Evolutionary conservation across 495 filamentous ascomycete genomes (phyloP).

Genomic region (Cairneyella variabilis): DNA sequence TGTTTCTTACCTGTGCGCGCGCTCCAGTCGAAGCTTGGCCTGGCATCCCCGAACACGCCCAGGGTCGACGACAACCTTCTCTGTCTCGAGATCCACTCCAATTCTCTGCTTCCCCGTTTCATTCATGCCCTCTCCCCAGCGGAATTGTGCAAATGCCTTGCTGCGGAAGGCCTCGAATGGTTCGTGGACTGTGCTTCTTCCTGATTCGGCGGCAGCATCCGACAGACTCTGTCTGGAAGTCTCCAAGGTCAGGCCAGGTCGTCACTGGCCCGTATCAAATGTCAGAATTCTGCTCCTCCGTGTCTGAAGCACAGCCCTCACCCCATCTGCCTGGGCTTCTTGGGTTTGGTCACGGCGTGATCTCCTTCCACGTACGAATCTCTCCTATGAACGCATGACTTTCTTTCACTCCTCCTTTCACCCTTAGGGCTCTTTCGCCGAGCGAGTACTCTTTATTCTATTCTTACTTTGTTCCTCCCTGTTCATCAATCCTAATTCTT

Average conservation of each 20-base stretch:
- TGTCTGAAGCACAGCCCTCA: slow-evolving; percentile 17
- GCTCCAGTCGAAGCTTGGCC: slow-evolving; percentile 1
- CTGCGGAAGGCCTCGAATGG: background rate
- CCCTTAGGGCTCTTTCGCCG: slow-evolving; percentile 9
- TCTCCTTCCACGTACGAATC: slow-evolving; percentile 6
- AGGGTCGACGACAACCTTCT: slow-evolving; percentile 8
- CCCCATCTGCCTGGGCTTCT: background rate
- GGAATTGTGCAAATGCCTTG: background rate
- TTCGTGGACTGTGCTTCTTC: slow-evolving; percentile 13
- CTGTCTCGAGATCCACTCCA: slow-evolving; percentile 14
- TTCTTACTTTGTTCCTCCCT: slow-evolving; percentile 9
- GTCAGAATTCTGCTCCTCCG: slow-evolving; percentile 5
- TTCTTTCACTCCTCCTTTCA: background rate
- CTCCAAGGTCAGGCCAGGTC: slow-evolving; percentile 5
- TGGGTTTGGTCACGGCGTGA: slow-evolving; percentile 14
- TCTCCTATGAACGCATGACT: slow-evolving; percentile 17
- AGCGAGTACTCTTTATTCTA: slow-evolving; percentile 3
- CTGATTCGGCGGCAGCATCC: slow-evolving; percentile 3
- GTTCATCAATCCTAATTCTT: slow-evolving; percentile 18
- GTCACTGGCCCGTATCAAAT: slow-evolving; percentile 11
- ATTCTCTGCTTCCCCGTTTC: slow-evolving; percentile 9
- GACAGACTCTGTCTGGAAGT: slow-evolving; percentile 9
- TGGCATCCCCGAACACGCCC: background rate
- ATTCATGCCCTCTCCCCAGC: slow-evolving; percentile 15
- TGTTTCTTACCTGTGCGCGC: background rate